phyloP scores from a whole-genome alignment of 192 early-diverging fungal genomes.

The Gonapodya prolifera region DNA sequence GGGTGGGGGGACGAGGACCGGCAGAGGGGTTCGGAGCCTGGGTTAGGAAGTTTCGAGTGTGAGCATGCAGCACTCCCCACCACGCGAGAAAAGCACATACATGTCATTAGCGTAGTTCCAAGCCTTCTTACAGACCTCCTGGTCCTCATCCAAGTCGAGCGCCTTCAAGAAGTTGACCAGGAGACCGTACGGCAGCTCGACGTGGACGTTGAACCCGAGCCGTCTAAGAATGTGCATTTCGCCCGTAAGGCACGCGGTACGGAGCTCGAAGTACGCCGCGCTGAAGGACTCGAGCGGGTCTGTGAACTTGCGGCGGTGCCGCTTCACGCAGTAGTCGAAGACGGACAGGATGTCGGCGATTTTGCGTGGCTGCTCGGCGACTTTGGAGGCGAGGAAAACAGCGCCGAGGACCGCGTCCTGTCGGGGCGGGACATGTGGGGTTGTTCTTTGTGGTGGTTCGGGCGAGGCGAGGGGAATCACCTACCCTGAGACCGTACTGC shows the following conservation, averaged over 20 bases:
- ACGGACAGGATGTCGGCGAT: conserved; percentile 77
- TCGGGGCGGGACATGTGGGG: not conserved
- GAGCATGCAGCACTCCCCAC: not conserved
- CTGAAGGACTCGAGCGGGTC: conserved; percentile 55
- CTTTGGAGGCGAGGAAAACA: conserved; percentile 63
- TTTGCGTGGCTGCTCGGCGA: conserved; percentile 65
- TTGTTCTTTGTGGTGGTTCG: not conserved
- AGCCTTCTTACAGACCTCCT: conserved; percentile 63
- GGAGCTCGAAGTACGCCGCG: conserved; percentile 34
- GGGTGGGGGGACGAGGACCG: not conserved
- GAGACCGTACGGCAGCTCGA: conserved; percentile 88
- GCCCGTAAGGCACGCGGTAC: conserved; percentile 61
- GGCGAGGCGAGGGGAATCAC: not conserved
- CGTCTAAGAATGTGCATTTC: conserved; percentile 82
- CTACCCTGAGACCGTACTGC: conserved; percentile 53
- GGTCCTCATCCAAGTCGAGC: conserved; percentile 61
- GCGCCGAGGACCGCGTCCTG: conserved; percentile 39
- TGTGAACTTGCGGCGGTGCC: conserved; percentile 28
- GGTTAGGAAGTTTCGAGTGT: not conserved
- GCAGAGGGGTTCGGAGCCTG: conserved; percentile 1
- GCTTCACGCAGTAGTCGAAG: conserved; percentile 54
- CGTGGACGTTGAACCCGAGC: conserved; percentile 91
- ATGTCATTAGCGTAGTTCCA: conserved; percentile 95
- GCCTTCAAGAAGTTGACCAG: conserved; percentile 87
- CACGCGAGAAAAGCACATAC: conserved; percentile 21